Percentiles rank a stretch among this genome's conserved stretches.
Evolutionary conservation across 192 early-diverging fungal genomes (phyloP).

Genomic region (Gaertneriomyces semiglobifer): DNA sequence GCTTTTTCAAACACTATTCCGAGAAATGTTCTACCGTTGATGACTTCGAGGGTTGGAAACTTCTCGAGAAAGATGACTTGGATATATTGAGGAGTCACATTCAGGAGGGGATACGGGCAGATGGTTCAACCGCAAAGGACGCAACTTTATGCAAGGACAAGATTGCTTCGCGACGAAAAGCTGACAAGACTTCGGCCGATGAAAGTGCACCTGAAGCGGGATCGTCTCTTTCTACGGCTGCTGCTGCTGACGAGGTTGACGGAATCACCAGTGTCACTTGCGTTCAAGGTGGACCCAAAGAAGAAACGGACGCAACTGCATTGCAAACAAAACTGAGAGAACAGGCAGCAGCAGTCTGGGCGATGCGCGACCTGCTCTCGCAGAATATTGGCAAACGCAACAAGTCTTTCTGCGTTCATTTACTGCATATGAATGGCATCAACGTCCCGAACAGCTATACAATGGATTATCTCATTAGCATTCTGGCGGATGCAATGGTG

Average conservation of each 20-base stretch:
- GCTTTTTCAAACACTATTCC: not conserved
- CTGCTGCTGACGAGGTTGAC: not conserved
- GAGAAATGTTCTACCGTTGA: not conserved
- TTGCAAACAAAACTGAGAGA: constrained; percentile 12
- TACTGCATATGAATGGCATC: constrained; percentile 9
- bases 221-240: no score
- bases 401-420: not conserved
- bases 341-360: constrained; percentile 20
- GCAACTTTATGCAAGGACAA: no score
- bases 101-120: no score
- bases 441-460: not conserved
- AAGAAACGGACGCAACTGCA: not conserved
- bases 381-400: not conserved
- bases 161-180: no score
- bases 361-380: constrained; percentile 6
- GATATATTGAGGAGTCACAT: no score
- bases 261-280: no score
- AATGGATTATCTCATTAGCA: not conserved
- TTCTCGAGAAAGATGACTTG: no score
- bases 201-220: no score
- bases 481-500: constrained; percentile 17
- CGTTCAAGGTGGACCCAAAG: not conserved
- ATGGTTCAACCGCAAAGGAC: no score
- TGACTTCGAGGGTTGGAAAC: not conserved
- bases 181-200: no score